Evolutionary conservation across 768 basidiomycete species (phyloP).

Genomic region (Collybia mongolica): DNA sequence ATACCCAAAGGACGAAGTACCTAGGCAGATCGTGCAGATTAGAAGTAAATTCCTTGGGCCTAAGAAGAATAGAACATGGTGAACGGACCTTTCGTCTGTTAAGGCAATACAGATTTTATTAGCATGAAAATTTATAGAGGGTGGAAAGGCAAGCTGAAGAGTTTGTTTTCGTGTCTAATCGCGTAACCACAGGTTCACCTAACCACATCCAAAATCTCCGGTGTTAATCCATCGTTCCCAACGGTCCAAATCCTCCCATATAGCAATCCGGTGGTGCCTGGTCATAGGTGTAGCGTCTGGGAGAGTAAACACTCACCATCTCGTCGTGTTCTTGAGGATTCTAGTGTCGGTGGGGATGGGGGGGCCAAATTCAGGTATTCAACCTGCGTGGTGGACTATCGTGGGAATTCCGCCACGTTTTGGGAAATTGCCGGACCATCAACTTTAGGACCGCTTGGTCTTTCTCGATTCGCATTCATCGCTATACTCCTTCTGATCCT

Average conservation of each 20-base stretch:
- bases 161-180: constrained; percentile 5
- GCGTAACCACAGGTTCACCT: constrained; percentile 22
- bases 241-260: constrained; percentile 15
- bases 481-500: too few relatives aligned
- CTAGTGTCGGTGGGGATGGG: constrained; percentile 20
- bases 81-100: constrained; percentile 82
- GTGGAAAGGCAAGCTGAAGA: too few relatives aligned
- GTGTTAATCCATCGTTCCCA: constrained; percentile 2
- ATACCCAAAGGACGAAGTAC: constrained; percentile 95
- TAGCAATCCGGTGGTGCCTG: constrained; percentile 11
- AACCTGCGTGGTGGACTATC: background rate
- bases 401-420: constrained; percentile 20
- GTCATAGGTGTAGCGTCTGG: constrained; percentile 10
- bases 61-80: constrained; percentile 9
- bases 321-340: constrained; percentile 38
- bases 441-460: background rate
- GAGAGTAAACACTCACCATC: constrained; percentile 39
- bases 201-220: constrained; percentile 2
- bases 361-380: constrained; percentile 10
- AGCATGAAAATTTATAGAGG: too few relatives aligned
- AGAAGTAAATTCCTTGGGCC: constrained; percentile 3
- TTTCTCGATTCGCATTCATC: too few relatives aligned
- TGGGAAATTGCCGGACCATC: background rate
- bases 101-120: constrained; percentile 7
- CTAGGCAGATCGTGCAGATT: constrained; percentile 34